Base-by-base conservation (phyloP, 768 basidiomycete species). In the Scleroderma citrinum region DNA sequence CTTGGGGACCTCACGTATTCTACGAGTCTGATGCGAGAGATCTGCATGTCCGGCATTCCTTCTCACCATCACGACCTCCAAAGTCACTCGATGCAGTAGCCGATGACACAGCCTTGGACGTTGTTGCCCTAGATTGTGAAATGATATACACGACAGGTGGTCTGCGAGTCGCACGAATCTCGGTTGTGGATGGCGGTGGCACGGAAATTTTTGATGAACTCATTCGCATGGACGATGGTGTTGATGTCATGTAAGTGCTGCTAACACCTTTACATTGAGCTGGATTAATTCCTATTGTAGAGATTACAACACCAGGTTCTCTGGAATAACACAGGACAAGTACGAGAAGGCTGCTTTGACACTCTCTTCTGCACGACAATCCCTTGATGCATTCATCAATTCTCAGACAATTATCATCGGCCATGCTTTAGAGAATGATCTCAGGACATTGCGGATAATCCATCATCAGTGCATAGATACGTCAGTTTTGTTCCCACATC, bases 131-230 rank as follows among this genome's bases (percentile, higher is more conserved):
- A 44, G 96, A 99, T 64, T 98, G 96, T 61, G 96, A 99, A 68
- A 92, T 98, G 89, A 76, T 97, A 8, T 92, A 94, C 69, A 88
- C 92, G 0, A 97, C 94, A 0, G 89, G 87, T 5, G 96, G 96
- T 0, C 81, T 92, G 77, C 83, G 86, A 19, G 81, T 96, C 3
- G 95, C 92, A 3, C 80, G 96, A 3, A 83, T 96, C 2, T 96
- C 94, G 0, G 80, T 95, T 7, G 81, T 98, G 2, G 87, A 95
- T 60, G 85, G 83, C 7, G 63, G 73, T 1, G 92, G 91, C 1
- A 69, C 71, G 23, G 73, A 81, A 46, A 76, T 97, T 2, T 83
- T 95, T 40, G 96, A 99, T 63, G 79, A 92, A 61, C 65, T 87
- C 38, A 78, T 94, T 29, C 72, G 77, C 36, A 85, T 91, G 87